phyloP scores from a whole-genome alignment of 2,329 filamentous ascomycete species.

The Phyllosticta capitalensis region DNA sequence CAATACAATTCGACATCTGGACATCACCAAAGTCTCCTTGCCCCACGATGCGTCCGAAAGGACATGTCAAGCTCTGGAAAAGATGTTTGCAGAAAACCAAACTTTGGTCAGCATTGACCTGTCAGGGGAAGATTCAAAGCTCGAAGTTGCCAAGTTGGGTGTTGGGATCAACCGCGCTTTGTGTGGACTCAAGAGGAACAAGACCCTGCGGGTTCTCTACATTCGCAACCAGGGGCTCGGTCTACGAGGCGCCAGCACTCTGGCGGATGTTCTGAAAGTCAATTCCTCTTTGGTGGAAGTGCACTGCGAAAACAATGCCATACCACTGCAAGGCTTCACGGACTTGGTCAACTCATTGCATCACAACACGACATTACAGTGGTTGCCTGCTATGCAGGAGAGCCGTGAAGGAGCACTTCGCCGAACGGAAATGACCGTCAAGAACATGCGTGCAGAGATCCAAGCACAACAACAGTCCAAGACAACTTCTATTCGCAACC shows the following conservation, averaged over 20 bases:
- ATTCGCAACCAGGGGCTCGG: conserved; percentile 62
- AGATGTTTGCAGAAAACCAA: conserved; percentile 58
- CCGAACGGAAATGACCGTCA: conserved; percentile 47
- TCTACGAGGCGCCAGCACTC: conserved; percentile 57
- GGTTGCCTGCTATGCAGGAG: conserved; percentile 53
- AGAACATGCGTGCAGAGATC: conserved; percentile 36
- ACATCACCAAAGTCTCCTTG: conserved; percentile 61
- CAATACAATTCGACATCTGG: conserved; percentile 52
- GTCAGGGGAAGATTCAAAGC: conserved; percentile 59
- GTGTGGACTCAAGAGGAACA: conserved; percentile 55
- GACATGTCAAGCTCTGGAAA: conserved; percentile 53
- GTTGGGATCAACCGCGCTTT: conserved; percentile 59
- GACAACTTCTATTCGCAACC: conserved; percentile 24
- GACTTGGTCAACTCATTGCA: conserved; percentile 60
- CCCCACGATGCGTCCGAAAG: conserved; percentile 59
- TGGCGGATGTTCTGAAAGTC: conserved; percentile 57
- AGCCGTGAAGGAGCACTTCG: conserved; percentile 54
- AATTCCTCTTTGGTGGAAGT: conserved; percentile 56
- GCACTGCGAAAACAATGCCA: conserved; percentile 63
- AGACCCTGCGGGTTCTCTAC: conserved; percentile 49
- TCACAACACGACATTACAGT: conserved; percentile 52
- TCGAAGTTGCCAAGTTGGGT: conserved; percentile 62
- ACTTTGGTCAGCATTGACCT: conserved; percentile 59
- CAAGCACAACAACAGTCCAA: conserved; percentile 23
- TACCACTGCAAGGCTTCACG: conserved; percentile 60